Evolutionary conservation across 2,329 filamentous ascomycete genomes (phyloP), one percentile per base, ranked within the genome.

Genomic region (Cytospora chrysosperma): DNA sequence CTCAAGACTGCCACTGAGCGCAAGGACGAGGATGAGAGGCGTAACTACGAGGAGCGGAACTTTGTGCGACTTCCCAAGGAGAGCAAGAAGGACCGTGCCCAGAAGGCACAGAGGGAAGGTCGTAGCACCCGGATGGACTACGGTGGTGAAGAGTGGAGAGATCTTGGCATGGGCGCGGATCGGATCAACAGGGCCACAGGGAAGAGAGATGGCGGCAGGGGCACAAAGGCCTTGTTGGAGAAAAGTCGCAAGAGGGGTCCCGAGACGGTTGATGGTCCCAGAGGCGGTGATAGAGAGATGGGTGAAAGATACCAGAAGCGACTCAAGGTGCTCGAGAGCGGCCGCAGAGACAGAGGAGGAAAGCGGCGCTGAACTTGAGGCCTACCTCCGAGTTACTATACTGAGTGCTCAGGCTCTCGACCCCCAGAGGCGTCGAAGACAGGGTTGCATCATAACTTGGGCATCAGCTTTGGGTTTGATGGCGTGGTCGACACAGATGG

Each of bases 81-180:
- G 75, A 91, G 87, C 78, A 98, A 97, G 83, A 97, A 96, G 79
- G 93, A 97, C 6, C 79, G 81, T 64, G 84, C 86, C 55, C 89
- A 90, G 79, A 87, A 85, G 74, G 77, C 75, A 51, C 82, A 84
- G 73, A 79, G 79, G 32, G 79, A 79, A 49, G 79, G 79, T 12
- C 75, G 79, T 68, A 78, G 75, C 68, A 73, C 79, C 71, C 77
- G 88, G 82, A 76, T 97, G 91, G 78, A 79, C 70, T 87, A 86
- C 77, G 94, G 94, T 66, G 95, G 95, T 58, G 95, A 98, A 77
- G 95, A 98, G 73, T 98, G 93, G 92, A 86, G 89, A 67, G 88
- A 90, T 28, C 79, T 99, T 52, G 92, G 91, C 62, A 89, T 93
- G 73, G 92, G 93, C 9, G 85, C 93, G 58, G 92, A 97, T 76